A percentile compares a stretch with the other conserved stretches of the same genome.
phyloP scores from a whole-genome alignment of 2,329 filamentous ascomycete species.

The Colletotrichum musae region DNA sequence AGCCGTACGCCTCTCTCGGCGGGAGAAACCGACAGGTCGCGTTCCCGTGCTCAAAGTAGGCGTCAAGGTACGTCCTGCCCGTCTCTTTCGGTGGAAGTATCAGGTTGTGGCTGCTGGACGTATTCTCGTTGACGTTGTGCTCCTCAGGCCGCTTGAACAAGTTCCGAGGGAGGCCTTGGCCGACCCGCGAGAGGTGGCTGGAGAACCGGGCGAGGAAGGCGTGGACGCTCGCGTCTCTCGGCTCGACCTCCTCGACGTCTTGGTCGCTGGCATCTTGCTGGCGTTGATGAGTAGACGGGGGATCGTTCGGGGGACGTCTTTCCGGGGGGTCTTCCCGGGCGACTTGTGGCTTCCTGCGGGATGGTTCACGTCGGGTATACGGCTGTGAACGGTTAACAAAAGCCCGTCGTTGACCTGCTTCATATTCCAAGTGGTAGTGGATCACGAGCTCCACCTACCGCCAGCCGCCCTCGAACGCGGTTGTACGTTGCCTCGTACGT shows the following conservation, averaged over 20 bases:
- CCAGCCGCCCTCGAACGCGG: not conserved
- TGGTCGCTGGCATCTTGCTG: not conserved
- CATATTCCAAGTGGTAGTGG: too few species aligned
- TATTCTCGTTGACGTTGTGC: not conserved
- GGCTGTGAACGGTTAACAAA: not conserved
- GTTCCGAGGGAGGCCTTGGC: not conserved
- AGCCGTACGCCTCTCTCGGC: not conserved
- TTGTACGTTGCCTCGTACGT: not conserved
- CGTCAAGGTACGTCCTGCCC: not conserved
- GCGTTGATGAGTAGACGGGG: too few species aligned
- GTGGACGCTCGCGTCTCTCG: not conserved
- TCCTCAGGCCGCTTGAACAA: not conserved
- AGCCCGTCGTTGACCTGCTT: too few species aligned
- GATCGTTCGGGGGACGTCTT: not conserved
- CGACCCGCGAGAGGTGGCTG: not conserved
- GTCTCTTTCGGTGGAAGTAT: not conserved
- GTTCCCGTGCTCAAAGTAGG: not conserved
- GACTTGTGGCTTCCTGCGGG: not conserved
- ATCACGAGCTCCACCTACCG: not conserved
- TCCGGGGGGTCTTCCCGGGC: too few species aligned
- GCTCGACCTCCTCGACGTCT: not conserved
- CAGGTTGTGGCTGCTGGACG: not conserved
- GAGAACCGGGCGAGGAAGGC: conserved; percentile 3
- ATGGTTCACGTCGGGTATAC: not conserved
- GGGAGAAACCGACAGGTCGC: not conserved